Evolutionary conservation across 495 filamentous ascomycete genomes (phyloP).

Genomic region (Aspergillus hancockii): DNA sequence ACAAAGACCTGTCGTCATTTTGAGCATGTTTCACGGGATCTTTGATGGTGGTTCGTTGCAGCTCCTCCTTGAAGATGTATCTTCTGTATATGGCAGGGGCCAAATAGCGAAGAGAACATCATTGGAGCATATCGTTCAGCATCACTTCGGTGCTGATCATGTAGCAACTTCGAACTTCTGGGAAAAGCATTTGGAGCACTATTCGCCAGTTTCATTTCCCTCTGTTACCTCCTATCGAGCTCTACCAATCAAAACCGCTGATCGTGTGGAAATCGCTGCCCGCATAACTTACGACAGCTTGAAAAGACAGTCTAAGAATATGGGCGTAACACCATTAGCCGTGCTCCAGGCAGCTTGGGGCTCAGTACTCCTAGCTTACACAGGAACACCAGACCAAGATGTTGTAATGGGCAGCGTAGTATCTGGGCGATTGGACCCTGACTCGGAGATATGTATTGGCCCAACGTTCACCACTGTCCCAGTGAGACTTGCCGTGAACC

Average conservation of each 20-base stretch:
- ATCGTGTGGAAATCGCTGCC: constrained; percentile 22
- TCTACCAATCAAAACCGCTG: constrained; percentile 14
- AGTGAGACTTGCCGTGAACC: constrained; percentile 34
- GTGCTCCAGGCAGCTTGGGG: constrained; percentile 72
- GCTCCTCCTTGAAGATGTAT: constrained; percentile 66
- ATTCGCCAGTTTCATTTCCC: constrained; percentile 30
- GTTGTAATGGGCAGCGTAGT: constrained; percentile 58
- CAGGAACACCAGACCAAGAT: constrained; percentile 37
- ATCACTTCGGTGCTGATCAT: constrained; percentile 40
- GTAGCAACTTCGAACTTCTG: constrained; percentile 59
- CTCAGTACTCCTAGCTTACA: constrained; percentile 50
- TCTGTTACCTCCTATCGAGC: constrained; percentile 18
- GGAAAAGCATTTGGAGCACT: constrained; percentile 46
- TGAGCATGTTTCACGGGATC: constrained; percentile 76
- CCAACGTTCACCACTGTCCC: constrained; percentile 80
- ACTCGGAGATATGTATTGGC: constrained; percentile 61
- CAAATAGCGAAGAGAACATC: constrained; percentile 22
- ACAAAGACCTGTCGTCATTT: constrained; percentile 41
- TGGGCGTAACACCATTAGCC: constrained; percentile 67
- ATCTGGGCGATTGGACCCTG: constrained; percentile 65
- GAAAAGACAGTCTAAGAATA: constrained; percentile 21
- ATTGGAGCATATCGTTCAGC: constrained; percentile 31
- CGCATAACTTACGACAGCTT: constrained; percentile 17
- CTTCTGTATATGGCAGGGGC: constrained; percentile 29
- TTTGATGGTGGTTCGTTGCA: constrained; percentile 77